Evolutionary conservation across 331 rosid genomes (phyloP).

Genomic region (Ulmus americana): DNA sequence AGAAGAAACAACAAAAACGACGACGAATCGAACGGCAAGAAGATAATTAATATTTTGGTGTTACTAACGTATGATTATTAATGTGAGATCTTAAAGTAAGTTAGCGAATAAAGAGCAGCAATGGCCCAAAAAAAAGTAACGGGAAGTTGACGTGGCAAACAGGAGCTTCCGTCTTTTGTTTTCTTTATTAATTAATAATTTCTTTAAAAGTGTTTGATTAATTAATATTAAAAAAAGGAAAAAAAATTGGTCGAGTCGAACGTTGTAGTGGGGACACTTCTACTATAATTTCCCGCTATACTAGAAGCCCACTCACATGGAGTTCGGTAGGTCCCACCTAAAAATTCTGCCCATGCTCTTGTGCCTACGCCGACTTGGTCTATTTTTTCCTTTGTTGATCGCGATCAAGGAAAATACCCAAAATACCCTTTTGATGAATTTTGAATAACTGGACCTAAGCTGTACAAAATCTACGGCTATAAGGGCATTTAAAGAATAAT

Average conservation of each 20-base stretch:
- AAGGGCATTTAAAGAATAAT: not conserved
- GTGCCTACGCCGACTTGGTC: not conserved
- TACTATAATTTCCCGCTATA: conserved; percentile 12
- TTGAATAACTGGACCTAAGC: not conserved
- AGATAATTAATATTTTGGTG: too few species aligned
- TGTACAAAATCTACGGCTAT: not conserved
- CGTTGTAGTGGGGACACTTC: conserved; percentile 58
- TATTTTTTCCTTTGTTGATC: not conserved
- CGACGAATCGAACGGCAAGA: not conserved
- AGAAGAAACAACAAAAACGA: conserved; percentile 11
- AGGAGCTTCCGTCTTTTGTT: not conserved
- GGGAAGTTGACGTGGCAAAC: conserved; percentile 29
- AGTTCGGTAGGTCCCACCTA: conserved; percentile 37
- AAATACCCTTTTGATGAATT: not conserved
- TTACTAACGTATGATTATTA: not conserved
- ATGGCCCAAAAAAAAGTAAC: conserved; percentile 15
- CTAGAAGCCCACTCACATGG: conserved; percentile 33
- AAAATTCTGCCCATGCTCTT: not conserved
- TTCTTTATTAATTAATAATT: not conserved
- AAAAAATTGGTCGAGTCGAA: conserved; percentile 46
- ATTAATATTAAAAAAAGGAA: conserved; percentile 1
- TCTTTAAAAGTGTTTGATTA: not conserved
- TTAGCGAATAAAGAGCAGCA: conserved; percentile 16
- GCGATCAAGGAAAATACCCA: not conserved
- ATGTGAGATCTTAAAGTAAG: not conserved